Evolutionary conservation across 2,329 filamentous ascomycete species (phyloP).

Genomic region (Periconia digitata): DNA sequence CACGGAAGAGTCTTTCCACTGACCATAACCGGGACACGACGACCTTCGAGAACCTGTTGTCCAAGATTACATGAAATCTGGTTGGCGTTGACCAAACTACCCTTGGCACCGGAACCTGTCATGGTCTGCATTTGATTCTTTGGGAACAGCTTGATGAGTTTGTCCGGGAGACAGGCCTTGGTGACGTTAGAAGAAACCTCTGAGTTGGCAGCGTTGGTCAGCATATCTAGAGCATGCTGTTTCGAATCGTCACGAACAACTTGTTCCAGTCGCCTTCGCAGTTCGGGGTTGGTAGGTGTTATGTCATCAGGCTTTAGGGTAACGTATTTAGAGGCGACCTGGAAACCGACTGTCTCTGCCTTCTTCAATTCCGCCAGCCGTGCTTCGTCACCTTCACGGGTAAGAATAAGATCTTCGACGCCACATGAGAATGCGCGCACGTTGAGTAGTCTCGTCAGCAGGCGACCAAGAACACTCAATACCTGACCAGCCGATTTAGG

Average conservation of each 20-base stretch:
- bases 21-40: constrained; percentile 94
- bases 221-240: constrained; percentile 83
- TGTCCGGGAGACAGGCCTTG: constrained; percentile 73
- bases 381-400: constrained; percentile 71
- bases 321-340: constrained; percentile 86
- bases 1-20: constrained; percentile 95
- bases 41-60: constrained; percentile 93
- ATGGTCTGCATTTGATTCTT: constrained; percentile 99
- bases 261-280: constrained; percentile 79
- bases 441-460: constrained; percentile 85
- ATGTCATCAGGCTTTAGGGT: constrained; percentile 69
- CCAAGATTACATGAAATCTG: constrained; percentile 97
- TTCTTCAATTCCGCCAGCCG: constrained; percentile 69
- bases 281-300: constrained; percentile 66
- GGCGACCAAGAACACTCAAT: constrained; percentile 83
- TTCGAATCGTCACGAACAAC: constrained; percentile 90
- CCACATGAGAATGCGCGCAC: constrained; percentile 97
- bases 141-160: constrained; percentile 88
- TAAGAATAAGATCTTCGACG: constrained; percentile 92
- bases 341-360: constrained; percentile 70
- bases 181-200: constrained; percentile 79
- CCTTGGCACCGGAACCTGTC: constrained; percentile 96
- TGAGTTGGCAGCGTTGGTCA: constrained; percentile 73
- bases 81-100: constrained; percentile 89
- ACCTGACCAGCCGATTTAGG: constrained; percentile 83